Base-by-base conservation (phyloP, 768 basidiomycete species). In the Clitopilus hobsonii region DNA sequence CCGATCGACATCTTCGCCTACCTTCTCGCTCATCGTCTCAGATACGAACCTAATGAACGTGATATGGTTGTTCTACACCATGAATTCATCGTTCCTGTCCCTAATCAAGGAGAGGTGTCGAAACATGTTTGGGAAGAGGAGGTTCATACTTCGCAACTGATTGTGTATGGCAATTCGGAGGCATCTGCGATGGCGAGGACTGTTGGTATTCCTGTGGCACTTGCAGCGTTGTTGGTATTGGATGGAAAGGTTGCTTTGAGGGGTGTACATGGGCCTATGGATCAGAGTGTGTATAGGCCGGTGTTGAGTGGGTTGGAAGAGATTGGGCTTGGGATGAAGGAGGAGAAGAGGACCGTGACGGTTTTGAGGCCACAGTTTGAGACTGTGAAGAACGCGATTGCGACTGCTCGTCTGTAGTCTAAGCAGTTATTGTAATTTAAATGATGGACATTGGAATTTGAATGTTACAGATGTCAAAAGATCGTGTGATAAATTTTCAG, bases 1-100 rank as follows among this genome's bases (percentile, higher is more conserved):
- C 86, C 91, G 1, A 74, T 94, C 58, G 90, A 94, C 63, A 71
- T 89, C 16, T 84, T 97, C 62, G 84, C 93, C 1, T 67, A 72
- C 30, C 74, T 94, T 6, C 80, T 97, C 14, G 78, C 88, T 0
- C 78, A 85, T 61, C 85, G 83, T 57, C 80, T 95, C 28, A 74
- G 75, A 10, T 97, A 96, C 66, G 65, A 57, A 0, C 79, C 82
- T 0, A 71, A 75, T 32, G 95, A 98, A 67, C 81, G 86, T 16
- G 95, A 98, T 66, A 83, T 93, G 71, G 93, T 94, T 57, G 79
- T 96, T 25, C 82, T 97, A 14, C 76, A 85, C 52, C 94, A 98
- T 69, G 87, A 94, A 67, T 77, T 97, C 60, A 80, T 89, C 50
- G 78, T 86, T 0, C 52, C 41, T 2, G 41, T 45, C n/a, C 10